phyloP scores from a whole-genome alignment of 2,329 filamentous ascomycete genomes.

The Trichoderma guizhouense region DNA sequence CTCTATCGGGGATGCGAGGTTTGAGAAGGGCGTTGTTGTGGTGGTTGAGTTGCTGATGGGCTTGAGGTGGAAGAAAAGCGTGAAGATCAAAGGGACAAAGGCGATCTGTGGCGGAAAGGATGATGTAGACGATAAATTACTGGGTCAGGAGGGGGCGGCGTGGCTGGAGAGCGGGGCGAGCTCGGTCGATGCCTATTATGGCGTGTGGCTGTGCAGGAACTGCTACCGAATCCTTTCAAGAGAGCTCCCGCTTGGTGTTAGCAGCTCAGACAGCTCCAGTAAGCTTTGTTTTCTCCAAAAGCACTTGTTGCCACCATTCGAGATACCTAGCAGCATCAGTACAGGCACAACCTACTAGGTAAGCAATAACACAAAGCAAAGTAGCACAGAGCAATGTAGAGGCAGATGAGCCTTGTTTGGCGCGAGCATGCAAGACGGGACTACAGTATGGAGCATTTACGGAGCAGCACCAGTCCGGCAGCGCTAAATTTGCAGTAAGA shows the following conservation, averaged over 20 bases:
- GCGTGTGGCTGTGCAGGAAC: slow-evolving; percentile 8
- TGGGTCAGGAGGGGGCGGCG: slow-evolving; percentile 19
- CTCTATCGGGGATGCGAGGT: neutral
- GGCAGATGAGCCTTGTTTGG: neutral
- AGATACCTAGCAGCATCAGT: neutral
- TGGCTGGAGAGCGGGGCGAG: neutral
- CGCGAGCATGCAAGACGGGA: neutral
- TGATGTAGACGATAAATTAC: slow-evolving; percentile 13
- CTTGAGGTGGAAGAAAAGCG: neutral
- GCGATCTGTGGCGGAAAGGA: slow-evolving; percentile 19
- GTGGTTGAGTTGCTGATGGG: neutral
- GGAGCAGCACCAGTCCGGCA: neutral
- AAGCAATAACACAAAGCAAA: neutral
- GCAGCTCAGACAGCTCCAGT: neutral
- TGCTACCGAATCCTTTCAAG: neutral
- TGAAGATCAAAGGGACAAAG: neutral
- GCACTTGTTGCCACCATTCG: neutral
- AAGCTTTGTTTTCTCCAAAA: neutral
- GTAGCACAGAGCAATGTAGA: neutral
- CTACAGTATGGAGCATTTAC: neutral
- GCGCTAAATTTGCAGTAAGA: neutral
- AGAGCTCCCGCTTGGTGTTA: too few relatives aligned
- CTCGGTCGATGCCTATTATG: neutral
- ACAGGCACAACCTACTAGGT: too few relatives aligned
- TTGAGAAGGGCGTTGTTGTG: neutral